A percentile compares a stretch with the other conserved stretches of the same genome.
Conservation (phyloP, 345 rosid species). For the Acer yangbiense region DNA sequence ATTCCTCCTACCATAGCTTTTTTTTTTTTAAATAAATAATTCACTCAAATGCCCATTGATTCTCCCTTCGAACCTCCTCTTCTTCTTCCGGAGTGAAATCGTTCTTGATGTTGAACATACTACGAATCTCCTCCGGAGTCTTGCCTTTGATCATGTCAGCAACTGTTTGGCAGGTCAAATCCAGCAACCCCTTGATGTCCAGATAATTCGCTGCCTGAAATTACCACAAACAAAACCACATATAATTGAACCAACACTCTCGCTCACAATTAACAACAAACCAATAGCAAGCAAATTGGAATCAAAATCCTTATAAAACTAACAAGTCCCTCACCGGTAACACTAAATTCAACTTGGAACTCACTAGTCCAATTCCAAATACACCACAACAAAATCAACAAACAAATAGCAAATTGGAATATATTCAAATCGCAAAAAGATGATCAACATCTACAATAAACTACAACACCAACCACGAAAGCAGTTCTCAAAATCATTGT, state of each 20-base stretch:
- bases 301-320: too few species aligned
- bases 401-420: not conserved
- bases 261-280: too few species aligned
- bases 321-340: too few species aligned
- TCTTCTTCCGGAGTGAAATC: slow-evolving; percentile 57
- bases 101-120: slow-evolving; percentile 38
- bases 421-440: not conserved
- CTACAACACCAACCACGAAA: not conserved
- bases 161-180: slow-evolving; percentile 60
- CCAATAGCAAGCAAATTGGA: too few species aligned
- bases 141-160: slow-evolving; percentile 77
- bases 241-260: slow-evolving; percentile 40
- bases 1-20: too few species aligned
- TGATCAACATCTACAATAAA: not conserved
- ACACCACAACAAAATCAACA: not conserved
- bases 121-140: slow-evolving; percentile 66
- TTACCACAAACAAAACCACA: too few species aligned
- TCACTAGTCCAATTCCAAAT: too few species aligned
- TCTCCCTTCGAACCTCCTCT: slow-evolving; percentile 60
- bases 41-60: slow-evolving; percentile 75
- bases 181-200: slow-evolving; percentile 54
- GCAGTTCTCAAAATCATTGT: too few species aligned
- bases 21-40: too few species aligned
- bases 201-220: slow-evolving; percentile 56
- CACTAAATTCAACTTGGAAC: too few species aligned